Evolutionary conservation across 2,329 filamentous ascomycete species (phyloP), one percentile per base, ranked within the genome.

Genomic region (Claviceps fusiformis): DNA sequence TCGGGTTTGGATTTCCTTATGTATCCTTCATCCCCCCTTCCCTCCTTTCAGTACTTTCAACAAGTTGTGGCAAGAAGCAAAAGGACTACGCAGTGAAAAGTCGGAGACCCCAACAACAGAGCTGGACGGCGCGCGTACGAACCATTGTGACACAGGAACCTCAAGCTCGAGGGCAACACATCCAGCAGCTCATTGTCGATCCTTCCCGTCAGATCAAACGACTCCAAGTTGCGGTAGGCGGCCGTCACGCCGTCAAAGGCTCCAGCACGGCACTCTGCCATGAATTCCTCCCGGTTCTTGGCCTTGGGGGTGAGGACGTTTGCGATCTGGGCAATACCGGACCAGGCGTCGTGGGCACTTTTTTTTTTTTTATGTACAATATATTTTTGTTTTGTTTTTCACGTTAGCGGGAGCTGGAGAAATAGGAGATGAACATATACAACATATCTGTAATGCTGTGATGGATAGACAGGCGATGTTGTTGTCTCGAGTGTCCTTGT

Each of bases 161-260:
- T 72, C 47, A 84, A 67, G 17, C 72, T 74, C n/a, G 66, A 60
- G 5, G 81, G 81, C 24, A 84, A 67, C 1, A 68, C 75, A 47
- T 75, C 68, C 41, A 91, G 69, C n/a, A 93, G 69, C 67, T 89
- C 86, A 48, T 75, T 75, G 65, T 95, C 86, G 58, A 93, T 72
- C 24, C 73, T 69, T 2, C 89, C 89, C 0, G 87, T 92, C 56
- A 84, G 73, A 13, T 64, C 64, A 46, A 79, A 72, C 37, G 83
- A 87, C 48, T 68, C 69, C 62, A 90, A 89, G 15, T 86, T 92
- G 54, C 88, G 81, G 70, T 86, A 93, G 33, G 79, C 76, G 43
- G 79, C 83, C 24, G 78, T 64, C 37, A 83, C 78, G 58, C 80
- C 83, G 59, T 88, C 80, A n/a, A 89, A 74, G 37, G 75, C 73